Evolutionary conservation across 139 green algal genomes (phyloP).

Genomic region (Chlorella sp.): DNA sequence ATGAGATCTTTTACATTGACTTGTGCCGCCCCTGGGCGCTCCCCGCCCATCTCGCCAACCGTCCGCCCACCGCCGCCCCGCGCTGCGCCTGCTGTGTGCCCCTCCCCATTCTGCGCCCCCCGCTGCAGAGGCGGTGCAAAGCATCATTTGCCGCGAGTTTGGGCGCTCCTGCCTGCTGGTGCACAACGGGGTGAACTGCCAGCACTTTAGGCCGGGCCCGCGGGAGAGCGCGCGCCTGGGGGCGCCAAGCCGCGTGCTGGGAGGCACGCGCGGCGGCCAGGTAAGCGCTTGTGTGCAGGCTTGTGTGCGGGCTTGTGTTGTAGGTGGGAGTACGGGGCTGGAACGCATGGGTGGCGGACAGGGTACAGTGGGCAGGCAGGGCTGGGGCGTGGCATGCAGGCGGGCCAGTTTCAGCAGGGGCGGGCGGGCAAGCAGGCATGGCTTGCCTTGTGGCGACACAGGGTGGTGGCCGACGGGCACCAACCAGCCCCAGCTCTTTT

Average conservation of each 20-base stretch:
- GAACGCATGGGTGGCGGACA: background rate
- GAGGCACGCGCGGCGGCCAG: background rate
- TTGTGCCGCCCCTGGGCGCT: background rate
- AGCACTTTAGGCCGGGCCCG: constrained; percentile 53
- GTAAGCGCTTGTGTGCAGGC: background rate
- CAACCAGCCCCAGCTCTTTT: too few species aligned
- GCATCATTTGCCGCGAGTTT: constrained; percentile 71
- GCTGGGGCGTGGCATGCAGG: background rate
- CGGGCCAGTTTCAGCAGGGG: too few species aligned
- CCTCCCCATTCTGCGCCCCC: background rate
- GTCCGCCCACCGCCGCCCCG: too few species aligned
- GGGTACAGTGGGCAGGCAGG: background rate
- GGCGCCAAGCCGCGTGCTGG: constrained; percentile 15
- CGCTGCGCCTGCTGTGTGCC: too few species aligned
- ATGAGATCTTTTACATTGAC: too few species aligned
- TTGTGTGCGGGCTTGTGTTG: background rate
- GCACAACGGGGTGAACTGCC: constrained; percentile 74
- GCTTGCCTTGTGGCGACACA: too few species aligned
- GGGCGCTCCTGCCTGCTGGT: constrained; percentile 62
- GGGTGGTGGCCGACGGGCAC: too few species aligned
- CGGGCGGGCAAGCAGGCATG: too few species aligned
- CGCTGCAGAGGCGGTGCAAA: constrained; percentile 44
- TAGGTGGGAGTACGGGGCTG: too few species aligned
- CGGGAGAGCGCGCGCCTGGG: background rate
- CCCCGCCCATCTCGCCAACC: too few species aligned